Base-by-base conservation (phyloP, 1,284 basidiomycete species). In the Sporisorium scitamineum region DNA sequence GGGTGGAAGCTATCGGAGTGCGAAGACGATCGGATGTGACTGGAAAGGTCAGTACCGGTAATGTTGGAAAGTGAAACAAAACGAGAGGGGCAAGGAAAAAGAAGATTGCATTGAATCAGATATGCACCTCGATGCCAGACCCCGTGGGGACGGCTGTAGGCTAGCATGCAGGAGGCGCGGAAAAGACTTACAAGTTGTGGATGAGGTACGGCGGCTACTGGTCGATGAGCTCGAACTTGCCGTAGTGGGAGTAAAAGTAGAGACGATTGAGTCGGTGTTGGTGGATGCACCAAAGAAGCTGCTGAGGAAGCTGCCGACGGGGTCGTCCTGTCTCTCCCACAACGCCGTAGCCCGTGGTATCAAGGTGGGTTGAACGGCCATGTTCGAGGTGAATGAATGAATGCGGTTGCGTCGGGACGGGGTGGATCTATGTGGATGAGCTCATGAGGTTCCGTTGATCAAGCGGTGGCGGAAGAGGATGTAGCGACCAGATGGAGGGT, bases 311-410 rank as follows among this genome's bases (percentile, higher is more conserved):
- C 62, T 74, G 37, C 16, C 39, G 6, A 69, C 10, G 27, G 61
- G 57, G 20, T 65, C 42, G 26, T 9, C 47, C 41, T 69, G 67
- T 32, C 72, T 51, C 48, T 70, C 67, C 72, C 62, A 70, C 48
- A 70, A 37, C 6, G 56, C 51, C 11, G 54, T 26, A 8, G 63
- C 72, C 9, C 67, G 62, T 20, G 72, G 67, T 20, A 51, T 52
- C 14, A 66, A 42, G n/a, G 72, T 66, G 61, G 72, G 72, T 51
- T 61, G 67, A 16, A 65, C 0, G 1, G 45, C 42, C 67, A 70
- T 75, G 31, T 5, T 54, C 26, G 27, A 7, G 32, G 54, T 26
- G 42, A 32, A 26, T 39, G n/a, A n/a, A n/a, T 13, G 32, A 39
- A 26, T 39, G 13, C 32, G 47, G 29, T 10, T 10, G 16, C 26